Percentiles rank a stretch among this genome's conserved stretches.
phyloP scores from a whole-genome alignment of 2,329 filamentous ascomycete genomes.

The Ophiostoma himal-ulmi region DNA sequence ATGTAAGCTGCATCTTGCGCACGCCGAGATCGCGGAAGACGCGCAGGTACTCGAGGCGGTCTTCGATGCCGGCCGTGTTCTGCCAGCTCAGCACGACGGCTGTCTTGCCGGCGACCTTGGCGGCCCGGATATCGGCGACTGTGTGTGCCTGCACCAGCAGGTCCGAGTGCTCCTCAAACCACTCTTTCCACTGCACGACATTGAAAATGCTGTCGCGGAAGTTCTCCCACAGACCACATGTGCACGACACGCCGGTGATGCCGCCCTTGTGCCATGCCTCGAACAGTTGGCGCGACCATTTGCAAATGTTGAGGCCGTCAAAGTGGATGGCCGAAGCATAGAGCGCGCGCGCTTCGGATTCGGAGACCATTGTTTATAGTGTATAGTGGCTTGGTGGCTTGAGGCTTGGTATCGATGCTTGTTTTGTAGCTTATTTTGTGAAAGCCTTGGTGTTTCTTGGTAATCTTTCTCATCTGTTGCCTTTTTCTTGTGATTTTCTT shows the following conservation, averaged over 20 bases:
- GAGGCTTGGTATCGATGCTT: background rate
- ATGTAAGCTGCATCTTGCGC: slow-evolving; percentile 40
- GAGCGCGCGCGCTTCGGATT: slow-evolving; percentile 35
- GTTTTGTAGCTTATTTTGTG: background rate
- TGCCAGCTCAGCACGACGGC: slow-evolving; percentile 39
- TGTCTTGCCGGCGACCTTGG: slow-evolving; percentile 35
- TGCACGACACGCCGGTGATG: slow-evolving; percentile 39
- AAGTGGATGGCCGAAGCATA: slow-evolving; percentile 37
- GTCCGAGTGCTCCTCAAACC: slow-evolving; percentile 39
- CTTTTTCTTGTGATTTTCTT: background rate
- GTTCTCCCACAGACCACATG: slow-evolving; percentile 38
- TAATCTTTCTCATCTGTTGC: background rate
- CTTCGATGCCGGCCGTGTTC: slow-evolving; percentile 39
- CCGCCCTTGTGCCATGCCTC: slow-evolving; percentile 37
- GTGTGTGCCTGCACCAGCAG: slow-evolving; percentile 36
- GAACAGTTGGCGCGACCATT: slow-evolving; percentile 38
- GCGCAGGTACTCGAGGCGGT: slow-evolving; percentile 36
- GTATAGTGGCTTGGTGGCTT: background rate
- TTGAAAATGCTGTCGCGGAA: slow-evolving; percentile 37
- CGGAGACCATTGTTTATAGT: slow-evolving; percentile 32
- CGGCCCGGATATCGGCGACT: slow-evolving; percentile 35
- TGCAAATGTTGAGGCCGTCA: slow-evolving; percentile 39
- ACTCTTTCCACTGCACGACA: slow-evolving; percentile 40
- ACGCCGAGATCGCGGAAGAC: slow-evolving; percentile 39
- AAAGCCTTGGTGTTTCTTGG: background rate